These are phyloP conservation scores for Osmozyma mogii DNA, from an alignment of 805 yeast genomes.

Conservation along the genomic window DNA sequence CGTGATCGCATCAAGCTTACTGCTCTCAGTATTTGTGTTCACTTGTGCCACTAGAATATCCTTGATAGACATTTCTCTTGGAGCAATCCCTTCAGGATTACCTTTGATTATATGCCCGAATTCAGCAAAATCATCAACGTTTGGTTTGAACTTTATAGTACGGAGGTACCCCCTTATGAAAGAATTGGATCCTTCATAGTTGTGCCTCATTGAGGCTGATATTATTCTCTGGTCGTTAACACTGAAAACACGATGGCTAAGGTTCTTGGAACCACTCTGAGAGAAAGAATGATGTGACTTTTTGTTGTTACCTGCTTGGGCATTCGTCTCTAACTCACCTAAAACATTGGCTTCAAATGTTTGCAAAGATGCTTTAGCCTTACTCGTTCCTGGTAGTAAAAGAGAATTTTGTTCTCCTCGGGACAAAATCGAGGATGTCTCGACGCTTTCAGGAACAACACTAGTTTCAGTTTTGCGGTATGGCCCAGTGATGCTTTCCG, in stretches of 20 bases:
- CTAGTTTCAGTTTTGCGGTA: slow-evolving; percentile 16
- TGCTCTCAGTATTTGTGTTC: slow-evolving; percentile 49
- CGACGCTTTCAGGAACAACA: slow-evolving; percentile 7
- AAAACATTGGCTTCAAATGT: slow-evolving; percentile 35
- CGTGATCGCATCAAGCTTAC: slow-evolving; percentile 34
- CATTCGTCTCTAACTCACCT: slow-evolving; percentile 35
- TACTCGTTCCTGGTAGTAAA: slow-evolving; percentile 22
- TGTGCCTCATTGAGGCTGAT: slow-evolving; percentile 37
- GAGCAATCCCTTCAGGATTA: slow-evolving; percentile 2
- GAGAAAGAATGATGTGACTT: background rate
- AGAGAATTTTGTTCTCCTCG: slow-evolving; percentile 17
- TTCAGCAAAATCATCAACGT: slow-evolving; percentile 53
- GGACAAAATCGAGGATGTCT: slow-evolving; percentile 8
- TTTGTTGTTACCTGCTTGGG: slow-evolving; percentile 15
- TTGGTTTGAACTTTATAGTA: slow-evolving; percentile 47
- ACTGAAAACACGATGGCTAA: slow-evolving; percentile 24
- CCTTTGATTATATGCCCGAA: slow-evolving; percentile 40
- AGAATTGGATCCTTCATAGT: slow-evolving; percentile 63
- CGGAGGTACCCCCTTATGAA: slow-evolving; percentile 51
- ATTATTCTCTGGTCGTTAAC: slow-evolving; percentile 23
- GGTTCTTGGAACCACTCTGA: slow-evolving; percentile 11
- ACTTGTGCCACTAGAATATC: slow-evolving; percentile 58
- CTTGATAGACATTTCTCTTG: slow-evolving; percentile 4
- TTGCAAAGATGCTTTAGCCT: slow-evolving; percentile 30
- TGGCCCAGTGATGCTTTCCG: slow-evolving; percentile 23